Evolutionary conservation across 306 rosid genomes (phyloP).

Genomic region (Quercus dentata): DNA sequence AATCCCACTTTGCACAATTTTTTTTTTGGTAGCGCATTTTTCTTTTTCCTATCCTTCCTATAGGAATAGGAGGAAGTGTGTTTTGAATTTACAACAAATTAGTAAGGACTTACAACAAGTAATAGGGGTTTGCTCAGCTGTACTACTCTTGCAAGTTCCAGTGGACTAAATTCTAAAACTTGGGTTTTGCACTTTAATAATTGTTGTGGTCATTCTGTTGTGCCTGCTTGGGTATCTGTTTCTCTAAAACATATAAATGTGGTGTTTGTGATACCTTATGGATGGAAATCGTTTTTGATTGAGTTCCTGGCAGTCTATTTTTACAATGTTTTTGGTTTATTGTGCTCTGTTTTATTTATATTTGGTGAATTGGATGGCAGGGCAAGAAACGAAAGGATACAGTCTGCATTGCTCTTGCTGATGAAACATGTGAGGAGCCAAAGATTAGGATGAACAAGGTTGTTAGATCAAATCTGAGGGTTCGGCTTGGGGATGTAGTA

Average conservation of each 20-base stretch:
- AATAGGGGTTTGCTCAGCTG: background rate
- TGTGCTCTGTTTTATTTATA: background rate
- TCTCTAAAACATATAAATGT: background rate
- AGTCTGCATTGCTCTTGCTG: slow-evolving; percentile 54
- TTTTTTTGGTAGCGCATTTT: no score
- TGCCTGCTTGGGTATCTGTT: background rate
- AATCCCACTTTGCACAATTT: no score
- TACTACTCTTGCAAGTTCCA: background rate
- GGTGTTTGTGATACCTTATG: background rate
- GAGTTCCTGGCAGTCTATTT: background rate
- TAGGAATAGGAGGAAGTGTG: background rate
- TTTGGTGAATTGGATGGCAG: slow-evolving; percentile 25
- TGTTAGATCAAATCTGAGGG: slow-evolving; percentile 55
- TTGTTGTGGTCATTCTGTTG: no score
- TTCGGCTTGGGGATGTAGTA: slow-evolving; percentile 58
- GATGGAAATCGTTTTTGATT: background rate
- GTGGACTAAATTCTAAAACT: no score
- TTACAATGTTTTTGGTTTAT: background rate
- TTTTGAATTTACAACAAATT: background rate
- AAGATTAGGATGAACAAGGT: slow-evolving; percentile 56
- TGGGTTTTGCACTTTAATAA: no score
- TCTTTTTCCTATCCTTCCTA: no score
- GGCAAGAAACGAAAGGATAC: slow-evolving; percentile 59
- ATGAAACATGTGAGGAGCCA: slow-evolving; percentile 47
- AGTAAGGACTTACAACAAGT: background rate